Conservation (phyloP, 768 basidiomycete species). For the Boletus rex-veris region DNA sequence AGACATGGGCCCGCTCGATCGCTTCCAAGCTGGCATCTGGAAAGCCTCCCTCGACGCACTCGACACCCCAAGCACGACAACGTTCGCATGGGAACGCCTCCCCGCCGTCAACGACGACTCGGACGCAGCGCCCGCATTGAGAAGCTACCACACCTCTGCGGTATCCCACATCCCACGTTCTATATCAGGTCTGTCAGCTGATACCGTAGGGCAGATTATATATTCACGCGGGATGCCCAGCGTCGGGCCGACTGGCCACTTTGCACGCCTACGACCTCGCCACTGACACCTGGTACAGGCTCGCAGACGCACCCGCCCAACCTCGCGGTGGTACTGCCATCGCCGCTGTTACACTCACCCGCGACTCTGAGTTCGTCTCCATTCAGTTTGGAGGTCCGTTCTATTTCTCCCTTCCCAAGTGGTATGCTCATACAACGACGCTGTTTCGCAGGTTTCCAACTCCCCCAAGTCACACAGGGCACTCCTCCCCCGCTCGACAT, state of each 20-base stretch:
- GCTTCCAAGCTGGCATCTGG: too few relatives aligned
- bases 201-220: too few relatives aligned
- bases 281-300: constrained; percentile 28
- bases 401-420: rapidly evolving
- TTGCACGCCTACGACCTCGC: constrained; percentile 26
- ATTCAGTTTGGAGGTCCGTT: constrained; percentile 36
- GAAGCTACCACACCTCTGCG: too few relatives aligned
- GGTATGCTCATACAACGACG: neutral
- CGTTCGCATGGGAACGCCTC: too few relatives aligned
- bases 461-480: neutral
- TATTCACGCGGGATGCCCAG: too few relatives aligned
- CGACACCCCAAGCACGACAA: too few relatives aligned
- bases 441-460: constrained; percentile 30
- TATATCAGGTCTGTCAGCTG: too few relatives aligned
- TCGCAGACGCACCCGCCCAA: constrained; percentile 37
- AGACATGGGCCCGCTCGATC: too few relatives aligned
- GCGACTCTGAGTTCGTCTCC: constrained; percentile 21
- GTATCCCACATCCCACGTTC: too few relatives aligned
- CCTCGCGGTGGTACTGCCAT: constrained; percentile 42
- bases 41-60: neutral
- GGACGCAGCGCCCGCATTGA: too few relatives aligned
- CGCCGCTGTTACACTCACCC: constrained; percentile 18
- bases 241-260: too few relatives aligned
- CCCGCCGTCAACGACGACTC: too few relatives aligned
- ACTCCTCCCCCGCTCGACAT: constrained; percentile 31